Evolutionary conservation across 2,329 filamentous ascomycete genomes (phyloP).

Genomic region (Sporothrix brunneoviolacea): DNA sequence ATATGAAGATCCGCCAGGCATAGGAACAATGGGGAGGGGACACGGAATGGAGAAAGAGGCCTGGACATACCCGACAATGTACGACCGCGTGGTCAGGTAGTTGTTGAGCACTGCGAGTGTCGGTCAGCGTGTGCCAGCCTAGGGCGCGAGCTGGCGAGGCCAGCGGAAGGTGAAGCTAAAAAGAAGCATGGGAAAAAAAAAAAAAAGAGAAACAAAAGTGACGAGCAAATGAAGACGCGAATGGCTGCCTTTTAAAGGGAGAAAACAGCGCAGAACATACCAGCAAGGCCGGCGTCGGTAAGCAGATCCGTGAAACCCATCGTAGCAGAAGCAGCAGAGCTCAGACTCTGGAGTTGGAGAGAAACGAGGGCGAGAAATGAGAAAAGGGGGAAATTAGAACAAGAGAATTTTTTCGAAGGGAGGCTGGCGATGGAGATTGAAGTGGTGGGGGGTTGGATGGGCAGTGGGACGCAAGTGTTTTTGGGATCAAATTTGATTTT

Average conservation of each 20-base stretch:
- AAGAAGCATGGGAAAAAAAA: not conserved
- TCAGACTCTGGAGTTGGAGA: too few species aligned
- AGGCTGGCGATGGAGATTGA: conserved; percentile 15
- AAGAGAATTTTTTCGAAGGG: conserved; percentile 11
- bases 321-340: conserved; percentile 8
- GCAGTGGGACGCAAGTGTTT: conserved; percentile 5
- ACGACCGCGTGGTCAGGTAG: conserved; percentile 63
- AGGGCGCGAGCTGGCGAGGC: not conserved
- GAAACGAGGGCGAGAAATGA: not conserved
- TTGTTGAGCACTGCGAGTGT: conserved; percentile 49
- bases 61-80: conserved; percentile 69
- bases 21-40: conserved; percentile 15
- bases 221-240: conserved; percentile 6
- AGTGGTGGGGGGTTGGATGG: conserved; percentile 11
- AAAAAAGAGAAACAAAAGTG: not conserved
- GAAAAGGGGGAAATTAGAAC: too few species aligned
- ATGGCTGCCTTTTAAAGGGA: too few species aligned
- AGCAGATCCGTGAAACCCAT: conserved; percentile 27
- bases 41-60: not conserved
- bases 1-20: too few species aligned
- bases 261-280: conserved; percentile 19
- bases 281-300: conserved; percentile 23
- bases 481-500: conserved; percentile 12
- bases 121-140: conserved; percentile 13
- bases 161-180: not conserved